These are phyloP conservation scores for Fusarium transvaalense DNA, from an alignment of 2,329 filamentous ascomycete species.

Conservation along the genomic window DNA sequence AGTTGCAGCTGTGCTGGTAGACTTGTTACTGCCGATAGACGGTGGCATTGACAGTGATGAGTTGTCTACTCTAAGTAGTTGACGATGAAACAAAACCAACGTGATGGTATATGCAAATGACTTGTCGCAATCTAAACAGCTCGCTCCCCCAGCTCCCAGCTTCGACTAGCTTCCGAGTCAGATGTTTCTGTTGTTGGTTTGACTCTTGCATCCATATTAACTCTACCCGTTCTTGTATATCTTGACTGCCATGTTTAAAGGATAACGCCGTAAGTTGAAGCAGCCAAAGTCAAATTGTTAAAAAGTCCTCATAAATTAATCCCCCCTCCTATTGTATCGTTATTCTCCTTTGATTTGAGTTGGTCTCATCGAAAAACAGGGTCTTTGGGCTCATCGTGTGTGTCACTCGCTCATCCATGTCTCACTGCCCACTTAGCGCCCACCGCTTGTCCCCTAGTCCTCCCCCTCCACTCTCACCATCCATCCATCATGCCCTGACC, in stretches of 20 bases:
- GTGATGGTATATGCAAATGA: conserved; percentile 2
- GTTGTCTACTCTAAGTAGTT: no score
- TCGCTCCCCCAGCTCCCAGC: conserved; percentile 17
- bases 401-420: conserved; percentile 46
- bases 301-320: no score
- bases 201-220: not conserved
- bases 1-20: no score
- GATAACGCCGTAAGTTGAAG: no score
- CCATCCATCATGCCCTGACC: conserved; percentile 30
- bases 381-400: conserved; percentile 39
- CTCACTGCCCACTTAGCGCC: conserved; percentile 47
- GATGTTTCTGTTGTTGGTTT: conserved; percentile 16
- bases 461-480: conserved; percentile 19
- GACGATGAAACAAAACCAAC: no score
- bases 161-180: conserved; percentile 20
- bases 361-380: conserved; percentile 21
- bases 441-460: conserved; percentile 36
- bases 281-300: no score
- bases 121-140: conserved; percentile 25
- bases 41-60: no score
- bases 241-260: no score
- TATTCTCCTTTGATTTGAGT: not conserved
- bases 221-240: not conserved
- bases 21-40: no score
- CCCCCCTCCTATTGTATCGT: not conserved